Evolutionary conservation across 2,329 filamentous ascomycete species (phyloP), one percentile per base, ranked within the genome.

Genomic region (Cryphonectria japonica): DNA sequence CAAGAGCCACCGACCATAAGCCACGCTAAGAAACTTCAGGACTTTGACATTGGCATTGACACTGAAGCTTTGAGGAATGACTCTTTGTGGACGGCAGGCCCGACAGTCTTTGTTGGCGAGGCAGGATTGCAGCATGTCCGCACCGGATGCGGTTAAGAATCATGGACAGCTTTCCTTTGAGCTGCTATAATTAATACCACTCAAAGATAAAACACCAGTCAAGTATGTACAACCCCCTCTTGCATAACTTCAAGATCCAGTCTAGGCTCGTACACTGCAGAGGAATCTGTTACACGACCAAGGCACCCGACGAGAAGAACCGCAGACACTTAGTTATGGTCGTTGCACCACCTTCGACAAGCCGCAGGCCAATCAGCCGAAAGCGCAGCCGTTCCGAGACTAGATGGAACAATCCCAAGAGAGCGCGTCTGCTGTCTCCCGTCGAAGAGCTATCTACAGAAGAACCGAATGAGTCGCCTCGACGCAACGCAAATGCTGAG

Each of bases 101-200:
- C 46, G 64, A 66, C 32, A 37, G 34, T n/a, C 64, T 66, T 66
- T 66, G 46, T 66, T 66, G 41, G 4, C 16, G 11, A n/a, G 11
- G 46, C 43, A 11, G 32, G 3, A 34, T 22, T 34, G 11, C 50
- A n/a, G 64, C 34, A 19, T 22, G 8, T n/a, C 46, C 11, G 16
- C 29, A 37, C 64, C 64, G 64, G 64, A 66, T 52, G 29, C 46
- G 64, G 64, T 66, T 50, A 66, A 50, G 7, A n/a, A 26, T 11
- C 14, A 34, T 6, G 2, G 6, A 41, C 3, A 2, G 1, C 9
- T 32, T 57, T 57, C 26, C 64, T 66, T 66, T 66, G 29, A 66
- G 14, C 8, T 26, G 9, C 16, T 32, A 46, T 19, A 26, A 54
- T 34, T n/a, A n/a, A 50, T n/a, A n/a, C 22, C 46, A n/a, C 6